These are phyloP conservation scores for Fusarium udum DNA, from an alignment of 2,329 filamentous ascomycete species.

Conservation along the genomic window DNA sequence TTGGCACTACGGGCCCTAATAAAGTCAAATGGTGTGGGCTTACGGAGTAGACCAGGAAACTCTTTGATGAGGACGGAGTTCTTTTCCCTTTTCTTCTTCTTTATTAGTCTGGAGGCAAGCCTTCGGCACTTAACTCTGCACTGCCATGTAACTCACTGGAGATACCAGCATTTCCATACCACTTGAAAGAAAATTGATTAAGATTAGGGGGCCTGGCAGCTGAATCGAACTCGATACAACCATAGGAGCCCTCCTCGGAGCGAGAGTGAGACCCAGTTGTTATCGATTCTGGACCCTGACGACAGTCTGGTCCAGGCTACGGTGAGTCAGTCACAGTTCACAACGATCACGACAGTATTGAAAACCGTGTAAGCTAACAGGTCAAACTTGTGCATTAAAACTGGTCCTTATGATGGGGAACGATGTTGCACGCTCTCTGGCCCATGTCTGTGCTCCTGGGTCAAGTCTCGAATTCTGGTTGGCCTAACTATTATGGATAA, in stretches of 20 bases:
- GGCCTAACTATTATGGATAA: not conserved
- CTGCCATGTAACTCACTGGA: not conserved
- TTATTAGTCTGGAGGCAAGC: not conserved
- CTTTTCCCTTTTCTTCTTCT: too few relatives aligned
- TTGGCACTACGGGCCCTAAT: constrained; percentile 14
- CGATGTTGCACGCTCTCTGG: not conserved
- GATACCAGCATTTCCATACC: not conserved
- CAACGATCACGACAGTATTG: constrained; percentile 4
- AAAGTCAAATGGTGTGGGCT: not conserved
- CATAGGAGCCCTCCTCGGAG: not conserved
- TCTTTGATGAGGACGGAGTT: not conserved
- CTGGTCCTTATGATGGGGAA: constrained; percentile 4
- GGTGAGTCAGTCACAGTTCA: constrained; percentile 2
- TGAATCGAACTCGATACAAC: constrained; percentile 1
- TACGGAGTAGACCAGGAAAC: not conserved
- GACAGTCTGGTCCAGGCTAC: not conserved
- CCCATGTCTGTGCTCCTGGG: constrained; percentile 12
- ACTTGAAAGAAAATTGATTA: not conserved
- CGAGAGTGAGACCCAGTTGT: not conserved
- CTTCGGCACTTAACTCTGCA: not conserved
- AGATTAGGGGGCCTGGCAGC: not conserved
- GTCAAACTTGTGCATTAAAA: constrained; percentile 7
- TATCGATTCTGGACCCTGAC: constrained; percentile 2
- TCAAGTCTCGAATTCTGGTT: constrained; percentile 1
- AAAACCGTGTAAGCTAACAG: constrained; percentile 34